phyloP scores from a whole-genome alignment of 2,329 filamentous ascomycete genomes.

The Dactylellina leptospora region DNA sequence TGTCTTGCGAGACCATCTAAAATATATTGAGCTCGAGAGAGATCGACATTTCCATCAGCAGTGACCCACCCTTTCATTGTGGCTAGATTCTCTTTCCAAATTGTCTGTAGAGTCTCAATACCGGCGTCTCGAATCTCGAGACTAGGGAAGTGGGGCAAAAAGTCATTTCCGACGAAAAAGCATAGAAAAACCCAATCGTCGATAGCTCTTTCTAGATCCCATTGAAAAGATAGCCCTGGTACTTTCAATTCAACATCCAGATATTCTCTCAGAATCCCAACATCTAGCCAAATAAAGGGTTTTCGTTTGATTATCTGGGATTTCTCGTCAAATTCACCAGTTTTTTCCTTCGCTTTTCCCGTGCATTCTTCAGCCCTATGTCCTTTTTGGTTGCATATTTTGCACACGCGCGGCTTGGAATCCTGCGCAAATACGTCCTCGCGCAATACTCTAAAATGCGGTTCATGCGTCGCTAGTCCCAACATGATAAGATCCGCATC shows the following conservation, averaged over 20 bases:
- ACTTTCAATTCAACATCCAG: constrained; percentile 88
- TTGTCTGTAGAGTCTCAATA: constrained; percentile 94
- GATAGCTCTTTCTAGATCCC: constrained; percentile 90
- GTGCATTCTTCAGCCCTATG: constrained; percentile 88
- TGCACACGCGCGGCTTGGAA: constrained; percentile 80
- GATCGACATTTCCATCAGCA: constrained; percentile 89
- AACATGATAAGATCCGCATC: constrained; percentile 99
- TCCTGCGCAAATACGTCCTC: constrained; percentile 97
- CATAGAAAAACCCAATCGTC: constrained; percentile 99
- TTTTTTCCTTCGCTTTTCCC: constrained; percentile 79
- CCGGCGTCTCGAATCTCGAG: constrained; percentile 96
- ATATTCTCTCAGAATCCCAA: constrained; percentile 90
- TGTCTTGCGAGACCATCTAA: constrained; percentile 87
- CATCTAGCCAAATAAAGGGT: constrained; percentile 98
- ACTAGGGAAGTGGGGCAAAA: constrained; percentile 94
- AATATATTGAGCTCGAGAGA: constrained; percentile 86
- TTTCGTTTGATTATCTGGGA: constrained; percentile 75
- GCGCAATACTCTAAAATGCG: constrained; percentile 92
- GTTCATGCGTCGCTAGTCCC: constrained; percentile 94
- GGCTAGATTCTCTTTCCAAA: constrained; percentile 93
- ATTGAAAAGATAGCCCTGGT: constrained; percentile 81
- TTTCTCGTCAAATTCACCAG: constrained; percentile 77
- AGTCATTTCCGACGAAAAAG: constrained; percentile 98
- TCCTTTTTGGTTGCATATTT: constrained; percentile 88
- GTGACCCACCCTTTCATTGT: constrained; percentile 95